Conservation (phyloP, 2,329 filamentous ascomycete species). For the Phyllosticta citrichinensis region DNA sequence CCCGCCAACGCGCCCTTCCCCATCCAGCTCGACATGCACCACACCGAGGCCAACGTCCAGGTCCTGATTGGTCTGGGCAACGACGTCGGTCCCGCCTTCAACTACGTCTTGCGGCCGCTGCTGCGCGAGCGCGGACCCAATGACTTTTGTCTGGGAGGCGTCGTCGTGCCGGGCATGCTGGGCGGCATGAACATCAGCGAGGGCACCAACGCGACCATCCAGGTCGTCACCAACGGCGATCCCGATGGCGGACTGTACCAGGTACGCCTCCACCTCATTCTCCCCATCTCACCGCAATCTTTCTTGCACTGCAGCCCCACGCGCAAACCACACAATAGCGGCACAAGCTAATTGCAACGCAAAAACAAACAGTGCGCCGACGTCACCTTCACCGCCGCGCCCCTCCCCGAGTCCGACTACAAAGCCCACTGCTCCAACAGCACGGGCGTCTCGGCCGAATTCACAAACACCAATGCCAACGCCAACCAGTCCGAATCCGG, state of each 20-base stretch:
- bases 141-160: slow-evolving; percentile 53
- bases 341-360: not conserved
- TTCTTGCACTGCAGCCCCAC: not conserved
- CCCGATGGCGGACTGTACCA: slow-evolving; percentile 55
- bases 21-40: slow-evolving; percentile 42
- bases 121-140: slow-evolving; percentile 52
- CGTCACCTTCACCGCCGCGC: slow-evolving; percentile 51
- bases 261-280: slow-evolving; percentile 23
- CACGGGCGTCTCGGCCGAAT: slow-evolving; percentile 35
- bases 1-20: slow-evolving; percentile 41
- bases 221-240: slow-evolving; percentile 56
- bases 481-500: slow-evolving; percentile 30
- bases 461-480: slow-evolving; percentile 37
- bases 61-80: slow-evolving; percentile 44
- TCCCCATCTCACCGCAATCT: not conserved
- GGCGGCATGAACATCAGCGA: slow-evolving; percentile 42
- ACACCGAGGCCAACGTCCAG: slow-evolving; percentile 42
- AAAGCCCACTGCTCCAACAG: slow-evolving; percentile 47
- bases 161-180: slow-evolving; percentile 39
- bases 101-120: slow-evolving; percentile 54
- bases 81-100: slow-evolving; percentile 52
- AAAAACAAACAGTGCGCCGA: slow-evolving; percentile 53
- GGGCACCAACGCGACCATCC: slow-evolving; percentile 55
- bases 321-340: no score
- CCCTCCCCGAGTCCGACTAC: slow-evolving; percentile 36